These are phyloP conservation scores for Acorus calamus DNA, from an alignment of 106 monocot genomes.

Conservation along the genomic window DNA sequence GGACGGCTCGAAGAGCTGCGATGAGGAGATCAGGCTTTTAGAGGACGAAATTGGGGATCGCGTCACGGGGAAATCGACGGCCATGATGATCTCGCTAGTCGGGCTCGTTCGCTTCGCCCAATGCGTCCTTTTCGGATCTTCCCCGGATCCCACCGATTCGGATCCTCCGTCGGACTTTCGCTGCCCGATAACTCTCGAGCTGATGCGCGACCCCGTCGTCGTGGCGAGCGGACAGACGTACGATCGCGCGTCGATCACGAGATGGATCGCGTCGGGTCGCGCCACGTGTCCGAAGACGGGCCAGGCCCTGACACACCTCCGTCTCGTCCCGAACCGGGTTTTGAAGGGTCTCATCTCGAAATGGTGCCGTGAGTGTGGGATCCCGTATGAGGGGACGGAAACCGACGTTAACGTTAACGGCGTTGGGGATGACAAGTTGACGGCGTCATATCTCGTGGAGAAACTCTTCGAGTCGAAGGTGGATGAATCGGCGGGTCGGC, in stretches of 20 bases:
- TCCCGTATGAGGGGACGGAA: slow-evolving; percentile 28
- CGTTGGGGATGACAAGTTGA: slow-evolving; percentile 59
- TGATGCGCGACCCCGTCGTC: slow-evolving; percentile 86
- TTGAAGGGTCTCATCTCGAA: slow-evolving; percentile 53
- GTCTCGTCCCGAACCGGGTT: slow-evolving; percentile 56
- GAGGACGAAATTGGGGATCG: too few relatives aligned
- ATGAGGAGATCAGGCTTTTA: too few relatives aligned
- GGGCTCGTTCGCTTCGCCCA: slow-evolving; percentile 6
- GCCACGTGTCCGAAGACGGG: slow-evolving; percentile 78
- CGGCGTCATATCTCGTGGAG: slow-evolving; percentile 52
- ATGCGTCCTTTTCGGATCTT: too few relatives aligned
- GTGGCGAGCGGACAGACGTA: slow-evolving; percentile 85
- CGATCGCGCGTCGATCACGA: slow-evolving; percentile 61
- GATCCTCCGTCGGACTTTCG: slow-evolving; percentile 53
- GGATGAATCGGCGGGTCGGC: slow-evolving; percentile 33
- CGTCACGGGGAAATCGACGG: too few relatives aligned
- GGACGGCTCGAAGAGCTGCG: too few relatives aligned
- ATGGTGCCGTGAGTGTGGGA: slow-evolving; percentile 57
- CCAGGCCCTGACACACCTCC: slow-evolving; percentile 30
- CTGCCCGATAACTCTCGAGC: slow-evolving; percentile 79
- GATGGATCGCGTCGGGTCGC: slow-evolving; percentile 68
- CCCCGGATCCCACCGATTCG: background rate
- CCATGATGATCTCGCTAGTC: background rate
- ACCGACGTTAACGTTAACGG: background rate
- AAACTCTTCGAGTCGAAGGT: slow-evolving; percentile 23